Base-by-base conservation (phyloP, 2,329 filamentous ascomycete genomes). In the Gyromitra esculenta region DNA sequence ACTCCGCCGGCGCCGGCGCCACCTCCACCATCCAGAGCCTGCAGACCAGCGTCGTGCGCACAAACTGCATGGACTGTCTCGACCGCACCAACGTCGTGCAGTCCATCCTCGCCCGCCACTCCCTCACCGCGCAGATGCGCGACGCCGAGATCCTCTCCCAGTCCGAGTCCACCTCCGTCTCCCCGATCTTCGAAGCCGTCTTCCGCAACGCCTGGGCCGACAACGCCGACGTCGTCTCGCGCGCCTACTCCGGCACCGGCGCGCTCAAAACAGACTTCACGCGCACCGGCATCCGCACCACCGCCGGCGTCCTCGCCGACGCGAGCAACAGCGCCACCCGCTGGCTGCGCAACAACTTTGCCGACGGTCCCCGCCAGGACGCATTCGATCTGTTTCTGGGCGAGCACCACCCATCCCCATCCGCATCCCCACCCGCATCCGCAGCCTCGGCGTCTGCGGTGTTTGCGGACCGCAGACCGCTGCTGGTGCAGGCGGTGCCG, bases 191-290 rank as follows among this genome's bases (percentile, higher is more conserved):
- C 82, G 94, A 97, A 84, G 87, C 91, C 81, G 85, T 97, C 72
- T 99, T 97, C 89, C 93, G 96, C 79, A 98, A 98, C 84, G 87
- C 98, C n/a, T 99, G 96, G 96, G 96, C 96, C 31, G 96, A 99
- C 84, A 99, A 99, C 82, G 96, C 96, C 72, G 96, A 99, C 83
- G 91, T 96, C n/a, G 94, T 99, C 37, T 97, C 94, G 13, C 91
- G 89, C 80, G 91, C 93, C 0, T 99, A 99, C 84, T 95, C 96
- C 0, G 96, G 96, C 73, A 99, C 96, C 0, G 96, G 96, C 1
- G 96, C 96, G 67, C 89, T 99, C 85, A 99, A 99, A 87, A 99
- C 96, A 0, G 96, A 99, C 83, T 93, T 98, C 81, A 99, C 96
- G 1, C 91, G 96, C 13, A 93, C 93, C 1, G 96, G 95, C 67